phyloP scores from a whole-genome alignment of 441 rosid genomes.

The Gossypium aridum region DNA sequence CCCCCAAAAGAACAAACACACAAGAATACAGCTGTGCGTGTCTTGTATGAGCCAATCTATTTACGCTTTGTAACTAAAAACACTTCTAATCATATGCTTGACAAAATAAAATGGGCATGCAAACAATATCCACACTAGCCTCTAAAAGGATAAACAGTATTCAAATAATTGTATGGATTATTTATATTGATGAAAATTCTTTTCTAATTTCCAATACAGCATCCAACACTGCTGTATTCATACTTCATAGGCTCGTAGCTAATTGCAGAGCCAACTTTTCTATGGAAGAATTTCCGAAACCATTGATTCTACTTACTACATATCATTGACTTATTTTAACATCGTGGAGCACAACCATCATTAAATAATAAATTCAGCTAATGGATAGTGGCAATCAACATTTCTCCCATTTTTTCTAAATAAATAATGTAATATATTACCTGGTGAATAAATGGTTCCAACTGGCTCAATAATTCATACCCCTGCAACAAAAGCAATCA shows the following conservation, averaged over 20 bases:
- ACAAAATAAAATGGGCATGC: neutral
- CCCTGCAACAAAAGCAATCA: constrained; percentile 45
- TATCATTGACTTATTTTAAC: constrained; percentile 5
- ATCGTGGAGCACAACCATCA: neutral
- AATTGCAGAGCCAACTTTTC: neutral
- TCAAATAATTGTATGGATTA: neutral
- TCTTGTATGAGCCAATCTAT: neutral
- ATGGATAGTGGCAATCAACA: neutral
- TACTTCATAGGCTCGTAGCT: neutral
- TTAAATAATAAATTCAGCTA: neutral
- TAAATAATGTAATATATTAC: constrained; percentile 23
- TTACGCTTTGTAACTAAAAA: neutral
- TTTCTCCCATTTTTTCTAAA: neutral
- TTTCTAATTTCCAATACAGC: neutral
- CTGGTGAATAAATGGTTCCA: constrained; percentile 89
- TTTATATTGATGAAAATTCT: neutral
- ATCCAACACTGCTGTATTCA: neutral
- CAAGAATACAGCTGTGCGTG: neutral
- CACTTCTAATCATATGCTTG: neutral
- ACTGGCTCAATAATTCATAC: constrained; percentile 63
- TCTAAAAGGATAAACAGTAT: neutral
- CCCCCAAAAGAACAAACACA: neutral
- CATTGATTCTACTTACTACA: neutral
- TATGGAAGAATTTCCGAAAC: neutral
- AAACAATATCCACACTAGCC: neutral